Percentiles rank a stretch among this genome's conserved stretches.
Evolutionary conservation across 257 asterid genomes (phyloP).

Genomic region (Knoxia roxburghii): DNA sequence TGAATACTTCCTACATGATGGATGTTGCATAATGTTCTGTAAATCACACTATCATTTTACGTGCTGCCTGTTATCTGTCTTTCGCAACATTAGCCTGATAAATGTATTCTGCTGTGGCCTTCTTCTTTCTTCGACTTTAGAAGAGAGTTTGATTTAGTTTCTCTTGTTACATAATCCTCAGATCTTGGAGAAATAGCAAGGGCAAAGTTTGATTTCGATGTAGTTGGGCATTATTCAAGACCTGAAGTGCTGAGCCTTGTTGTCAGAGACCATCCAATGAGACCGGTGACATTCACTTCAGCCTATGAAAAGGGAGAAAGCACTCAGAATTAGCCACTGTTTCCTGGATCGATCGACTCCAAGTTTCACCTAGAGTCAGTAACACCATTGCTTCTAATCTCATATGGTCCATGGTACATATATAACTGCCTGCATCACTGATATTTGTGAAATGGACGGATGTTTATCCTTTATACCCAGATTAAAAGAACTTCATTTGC

Average conservation of each 20-base stretch:
- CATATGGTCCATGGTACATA: neutral
- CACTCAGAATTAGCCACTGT: conserved; percentile 26
- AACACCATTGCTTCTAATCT: conserved; percentile 1
- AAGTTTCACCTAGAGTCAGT: neutral
- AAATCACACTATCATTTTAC: no score
- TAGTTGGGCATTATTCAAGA: conserved; percentile 90
- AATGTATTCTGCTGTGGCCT: neutral
- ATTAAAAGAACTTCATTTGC: no score
- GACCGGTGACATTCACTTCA: conserved; percentile 68
- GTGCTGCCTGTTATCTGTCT: no score
- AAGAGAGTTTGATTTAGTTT: conserved; percentile 1
- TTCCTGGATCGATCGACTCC: neutral
- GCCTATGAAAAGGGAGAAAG: conserved; percentile 45
- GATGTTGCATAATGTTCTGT: neutral
- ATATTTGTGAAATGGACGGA: neutral
- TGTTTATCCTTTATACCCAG: no score
- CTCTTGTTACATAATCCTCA: conserved; percentile 17
- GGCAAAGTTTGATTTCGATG: conserved; percentile 91
- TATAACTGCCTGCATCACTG: neutral
- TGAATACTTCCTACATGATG: neutral
- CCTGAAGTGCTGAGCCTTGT: conserved; percentile 82
- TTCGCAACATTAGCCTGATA: neutral
- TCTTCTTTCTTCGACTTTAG: neutral
- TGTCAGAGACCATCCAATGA: conserved; percentile 70
- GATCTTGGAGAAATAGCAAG: conserved; percentile 90